phyloP scores from a whole-genome alignment of 2,329 filamentous ascomycete species.

The Metarhizium rileyi region DNA sequence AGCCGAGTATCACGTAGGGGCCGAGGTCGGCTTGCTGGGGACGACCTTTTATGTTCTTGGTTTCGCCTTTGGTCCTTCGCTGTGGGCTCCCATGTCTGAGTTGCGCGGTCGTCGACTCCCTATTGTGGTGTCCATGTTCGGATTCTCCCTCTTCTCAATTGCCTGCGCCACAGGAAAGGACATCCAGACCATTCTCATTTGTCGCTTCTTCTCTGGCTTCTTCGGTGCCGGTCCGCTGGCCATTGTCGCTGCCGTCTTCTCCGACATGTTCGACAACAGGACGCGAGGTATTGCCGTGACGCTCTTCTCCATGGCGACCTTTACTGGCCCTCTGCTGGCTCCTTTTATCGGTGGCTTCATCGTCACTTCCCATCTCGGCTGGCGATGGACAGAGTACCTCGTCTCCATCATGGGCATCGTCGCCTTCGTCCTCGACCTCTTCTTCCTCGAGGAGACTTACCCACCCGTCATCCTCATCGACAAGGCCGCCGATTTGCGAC shows the following conservation, averaged over 20 bases:
- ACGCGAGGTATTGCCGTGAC: conserved; percentile 42
- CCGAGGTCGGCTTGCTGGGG: conserved; percentile 53
- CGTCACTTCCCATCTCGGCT: conserved; percentile 50
- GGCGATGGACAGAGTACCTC: conserved; percentile 66
- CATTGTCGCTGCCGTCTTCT: conserved; percentile 61
- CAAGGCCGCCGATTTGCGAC: conserved; percentile 52
- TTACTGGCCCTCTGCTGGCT: conserved; percentile 56
- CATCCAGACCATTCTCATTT: conserved; percentile 59
- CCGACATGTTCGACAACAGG: conserved; percentile 60
- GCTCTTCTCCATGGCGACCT: conserved; percentile 41
- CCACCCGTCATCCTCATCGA: conserved; percentile 53
- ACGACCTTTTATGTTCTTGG: conserved; percentile 62
- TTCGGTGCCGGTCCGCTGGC: conserved; percentile 61
- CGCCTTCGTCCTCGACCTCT: conserved; percentile 47
- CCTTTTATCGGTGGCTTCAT: conserved; percentile 64
- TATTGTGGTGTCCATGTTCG: conserved; percentile 52
- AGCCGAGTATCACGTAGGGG: conserved; percentile 47
- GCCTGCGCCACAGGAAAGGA: conserved; percentile 56
- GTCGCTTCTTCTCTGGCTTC: conserved; percentile 65
- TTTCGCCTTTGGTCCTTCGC: conserved; percentile 60
- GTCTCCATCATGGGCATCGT: conserved; percentile 52
- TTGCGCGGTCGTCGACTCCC: conserved; percentile 57
- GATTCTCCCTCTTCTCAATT: conserved; percentile 60
- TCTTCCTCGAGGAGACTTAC: conserved; percentile 62
- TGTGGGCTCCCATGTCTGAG: conserved; percentile 68